Percentiles rank a stretch among this genome's conserved stretches.
Evolutionary conservation across 2,329 filamentous ascomycete genomes (phyloP).

Genomic region (Pseudonectria foliicola): DNA sequence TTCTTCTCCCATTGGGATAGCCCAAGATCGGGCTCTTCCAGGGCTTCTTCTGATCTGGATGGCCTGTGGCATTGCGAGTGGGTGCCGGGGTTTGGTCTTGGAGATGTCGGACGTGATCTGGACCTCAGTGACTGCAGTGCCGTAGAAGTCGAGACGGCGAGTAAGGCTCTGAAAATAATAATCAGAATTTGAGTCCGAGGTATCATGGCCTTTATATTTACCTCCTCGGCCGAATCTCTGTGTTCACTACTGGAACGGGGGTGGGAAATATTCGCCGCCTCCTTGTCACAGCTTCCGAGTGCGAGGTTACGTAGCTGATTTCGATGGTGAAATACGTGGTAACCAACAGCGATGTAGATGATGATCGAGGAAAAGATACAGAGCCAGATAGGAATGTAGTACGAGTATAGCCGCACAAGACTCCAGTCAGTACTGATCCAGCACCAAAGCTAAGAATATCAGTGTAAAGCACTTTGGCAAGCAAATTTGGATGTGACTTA

Average conservation of each 20-base stretch:
- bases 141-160: slow-evolving; percentile 30
- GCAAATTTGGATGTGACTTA: no score
- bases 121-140: slow-evolving; percentile 43
- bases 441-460: slow-evolving; percentile 46
- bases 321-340: slow-evolving; percentile 51
- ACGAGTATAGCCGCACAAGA: slow-evolving; percentile 49
- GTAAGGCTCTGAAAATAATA: slow-evolving; percentile 18
- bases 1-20: slow-evolving; percentile 9
- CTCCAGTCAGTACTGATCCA: slow-evolving; percentile 51
- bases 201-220: slow-evolving; percentile 7
- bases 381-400: slow-evolving; percentile 55
- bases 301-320: slow-evolving; percentile 45
- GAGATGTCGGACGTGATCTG: slow-evolving; percentile 31
- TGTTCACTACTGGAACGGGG: slow-evolving; percentile 21
- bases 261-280: slow-evolving; percentile 9
- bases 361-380: slow-evolving; percentile 47
- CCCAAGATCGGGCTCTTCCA: slow-evolving; percentile 19
- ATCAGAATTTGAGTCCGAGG: slow-evolving; percentile 9
- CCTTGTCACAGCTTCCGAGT: slow-evolving; percentile 16
- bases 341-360: slow-evolving; percentile 51
- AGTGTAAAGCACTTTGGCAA: no score
- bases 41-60: slow-evolving; percentile 10
- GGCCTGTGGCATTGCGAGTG: slow-evolving; percentile 7
- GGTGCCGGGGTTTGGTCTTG: slow-evolving; percentile 5
- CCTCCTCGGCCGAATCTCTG: slow-evolving; percentile 29